Conservation (phyloP, 805 yeast genomes). For the Scheffersomyces stipitis region DNA sequence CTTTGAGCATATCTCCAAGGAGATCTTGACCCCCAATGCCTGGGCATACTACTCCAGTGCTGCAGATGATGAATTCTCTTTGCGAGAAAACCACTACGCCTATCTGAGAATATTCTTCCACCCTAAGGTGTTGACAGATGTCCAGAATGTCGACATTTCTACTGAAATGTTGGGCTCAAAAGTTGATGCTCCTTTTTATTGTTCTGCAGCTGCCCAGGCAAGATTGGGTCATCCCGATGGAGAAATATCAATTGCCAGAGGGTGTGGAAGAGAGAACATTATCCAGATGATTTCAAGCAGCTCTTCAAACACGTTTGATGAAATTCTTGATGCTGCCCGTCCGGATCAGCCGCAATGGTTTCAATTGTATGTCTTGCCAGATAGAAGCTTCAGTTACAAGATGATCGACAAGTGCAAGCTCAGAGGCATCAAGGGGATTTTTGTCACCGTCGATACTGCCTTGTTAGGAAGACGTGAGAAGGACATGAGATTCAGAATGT, state of each 20-base stretch:
- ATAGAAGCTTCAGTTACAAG: constrained; percentile 42
- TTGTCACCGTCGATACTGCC: constrained; percentile 92
- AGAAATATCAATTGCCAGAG: constrained; percentile 41
- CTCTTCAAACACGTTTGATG: constrained; percentile 41
- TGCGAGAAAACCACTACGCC: constrained; percentile 44
- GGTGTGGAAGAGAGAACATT: constrained; percentile 38
- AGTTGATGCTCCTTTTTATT: constrained; percentile 48
- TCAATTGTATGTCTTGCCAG: constrained; percentile 81
- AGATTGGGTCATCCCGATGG: constrained; percentile 45
- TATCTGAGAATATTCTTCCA: constrained; percentile 44
- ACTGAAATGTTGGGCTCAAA: constrained; percentile 29
- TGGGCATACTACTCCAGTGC: constrained; percentile 49
- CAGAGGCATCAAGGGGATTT: constrained; percentile 71
- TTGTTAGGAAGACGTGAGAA: constrained; percentile 89
- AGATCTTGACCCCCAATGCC: constrained; percentile 30
- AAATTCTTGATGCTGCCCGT: constrained; percentile 33
- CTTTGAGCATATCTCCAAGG: constrained; percentile 40
- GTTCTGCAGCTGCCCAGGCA: constrained; percentile 49
- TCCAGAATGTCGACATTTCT: constrained; percentile 24
- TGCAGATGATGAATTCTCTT: constrained; percentile 48
- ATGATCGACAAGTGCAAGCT: constrained; percentile 50
- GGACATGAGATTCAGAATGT: constrained; percentile 56
- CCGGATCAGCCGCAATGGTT: constrained; percentile 76
- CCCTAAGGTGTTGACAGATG: constrained; percentile 43
- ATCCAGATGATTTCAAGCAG: constrained; percentile 50